Evolutionary conservation across 2,329 filamentous ascomycete genomes (phyloP).

Genomic region (Ophiostoma quercus): DNA sequence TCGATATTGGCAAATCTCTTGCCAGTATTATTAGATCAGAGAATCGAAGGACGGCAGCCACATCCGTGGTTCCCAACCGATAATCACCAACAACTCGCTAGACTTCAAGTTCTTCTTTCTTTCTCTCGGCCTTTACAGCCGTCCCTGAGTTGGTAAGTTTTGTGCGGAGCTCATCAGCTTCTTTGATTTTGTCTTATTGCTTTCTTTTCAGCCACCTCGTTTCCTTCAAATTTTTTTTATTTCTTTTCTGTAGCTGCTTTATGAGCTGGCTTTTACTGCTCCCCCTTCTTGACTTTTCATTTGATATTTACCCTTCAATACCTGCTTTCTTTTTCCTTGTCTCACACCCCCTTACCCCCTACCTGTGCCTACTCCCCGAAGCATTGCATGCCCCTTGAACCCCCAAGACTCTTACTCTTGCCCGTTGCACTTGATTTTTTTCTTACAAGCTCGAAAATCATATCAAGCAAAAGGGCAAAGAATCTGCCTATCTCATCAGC

Average conservation of each 20-base stretch:
- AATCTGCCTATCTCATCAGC: neutral
- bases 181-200: neutral
- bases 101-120: neutral
- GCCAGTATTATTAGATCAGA: too few species aligned
- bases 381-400: neutral
- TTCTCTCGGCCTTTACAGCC: neutral
- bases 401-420: neutral
- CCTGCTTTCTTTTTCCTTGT: neutral
- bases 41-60: too few species aligned
- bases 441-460: neutral
- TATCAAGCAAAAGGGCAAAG: neutral
- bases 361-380: constrained; percentile 3
- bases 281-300: neutral
- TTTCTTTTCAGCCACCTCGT: neutral
- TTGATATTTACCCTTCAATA: neutral
- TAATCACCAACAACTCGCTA: neutral
- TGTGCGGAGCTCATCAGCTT: neutral
- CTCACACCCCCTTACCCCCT: constrained; percentile 3
- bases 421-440: neutral
- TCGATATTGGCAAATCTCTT: too few species aligned
- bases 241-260: neutral
- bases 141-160: neutral
- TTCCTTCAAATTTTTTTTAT: neutral
- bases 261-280: neutral
- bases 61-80: too few species aligned